phyloP scores from a whole-genome alignment of 2,329 filamentous ascomycete genomes.

The Pseudonectria foliicola region DNA sequence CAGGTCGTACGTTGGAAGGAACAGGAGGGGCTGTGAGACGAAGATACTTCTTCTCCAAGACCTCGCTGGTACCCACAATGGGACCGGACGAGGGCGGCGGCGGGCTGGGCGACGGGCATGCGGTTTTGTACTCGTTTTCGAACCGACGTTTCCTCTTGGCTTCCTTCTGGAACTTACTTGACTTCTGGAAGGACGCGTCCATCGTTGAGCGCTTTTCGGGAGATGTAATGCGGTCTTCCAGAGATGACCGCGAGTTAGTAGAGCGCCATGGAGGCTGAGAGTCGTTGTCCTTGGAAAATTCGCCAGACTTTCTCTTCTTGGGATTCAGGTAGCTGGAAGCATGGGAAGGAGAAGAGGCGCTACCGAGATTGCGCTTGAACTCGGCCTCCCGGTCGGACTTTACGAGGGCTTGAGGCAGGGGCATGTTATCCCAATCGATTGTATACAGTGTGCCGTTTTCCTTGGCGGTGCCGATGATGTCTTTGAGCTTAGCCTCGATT shows the following conservation, averaged over 20 bases:
- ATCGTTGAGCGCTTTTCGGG: slow-evolving; percentile 33
- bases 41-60: slow-evolving; percentile 88
- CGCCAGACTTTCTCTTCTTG: slow-evolving; percentile 80
- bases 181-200: slow-evolving; percentile 41
- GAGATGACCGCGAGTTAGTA: slow-evolving; percentile 50
- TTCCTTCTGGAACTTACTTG: slow-evolving; percentile 91
- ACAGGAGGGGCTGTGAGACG: slow-evolving; percentile 87
- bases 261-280: slow-evolving; percentile 66
- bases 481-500: slow-evolving; percentile 77
- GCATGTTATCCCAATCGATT: slow-evolving; percentile 77
- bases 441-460: slow-evolving; percentile 63
- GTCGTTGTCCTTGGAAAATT: slow-evolving; percentile 47
- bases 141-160: slow-evolving; percentile 87
- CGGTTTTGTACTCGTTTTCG: slow-evolving; percentile 56
- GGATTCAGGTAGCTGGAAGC: slow-evolving; percentile 32
- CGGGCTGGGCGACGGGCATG: slow-evolving; percentile 49
- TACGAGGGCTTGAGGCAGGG: slow-evolving; percentile 79
- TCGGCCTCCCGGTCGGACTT: slow-evolving; percentile 57
- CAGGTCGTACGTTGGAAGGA: slow-evolving; percentile 79
- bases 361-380: slow-evolving; percentile 30
- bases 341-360: slow-evolving; percentile 13
- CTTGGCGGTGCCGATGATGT: slow-evolving; percentile 76
- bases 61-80: slow-evolving; percentile 76
- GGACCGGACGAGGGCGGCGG: slow-evolving; percentile 56
- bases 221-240: slow-evolving; percentile 69